Evolutionary conservation across 257 asterid genomes (phyloP).

Genomic region (Nicotiana tomentosiformis): DNA sequence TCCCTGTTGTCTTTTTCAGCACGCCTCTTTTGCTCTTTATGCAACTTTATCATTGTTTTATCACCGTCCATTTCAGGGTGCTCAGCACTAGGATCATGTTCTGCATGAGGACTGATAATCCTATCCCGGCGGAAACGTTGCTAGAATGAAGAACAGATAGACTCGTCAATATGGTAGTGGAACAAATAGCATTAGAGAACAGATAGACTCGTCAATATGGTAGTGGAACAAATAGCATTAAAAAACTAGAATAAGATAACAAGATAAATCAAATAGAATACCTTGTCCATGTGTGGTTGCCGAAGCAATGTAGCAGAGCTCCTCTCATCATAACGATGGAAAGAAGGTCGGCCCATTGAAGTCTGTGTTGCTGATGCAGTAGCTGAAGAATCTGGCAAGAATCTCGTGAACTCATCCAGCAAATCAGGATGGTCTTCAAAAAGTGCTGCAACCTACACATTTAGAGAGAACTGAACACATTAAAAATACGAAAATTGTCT

Average conservation of each 20-base stretch:
- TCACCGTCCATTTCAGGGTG: constrained; percentile 56
- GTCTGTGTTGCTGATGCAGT: constrained; percentile 43
- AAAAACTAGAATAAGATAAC: background rate
- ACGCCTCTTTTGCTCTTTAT: constrained; percentile 61
- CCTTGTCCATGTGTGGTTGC: constrained; percentile 55
- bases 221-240: background rate
- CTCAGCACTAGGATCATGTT: constrained; percentile 57
- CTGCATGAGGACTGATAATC: constrained; percentile 43
- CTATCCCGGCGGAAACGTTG: constrained; percentile 53
- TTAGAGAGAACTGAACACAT: background rate
- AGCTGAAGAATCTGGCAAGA: constrained; percentile 62
- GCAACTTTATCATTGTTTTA: constrained; percentile 48
- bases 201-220: constrained; percentile 5
- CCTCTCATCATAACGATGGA: constrained; percentile 50
- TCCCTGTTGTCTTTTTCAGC: constrained; percentile 57
- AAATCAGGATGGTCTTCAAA: constrained; percentile 64
- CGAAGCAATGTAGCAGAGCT: constrained; percentile 47
- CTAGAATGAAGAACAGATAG: constrained; percentile 22
- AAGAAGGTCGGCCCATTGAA: constrained; percentile 42
- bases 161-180: constrained; percentile 3
- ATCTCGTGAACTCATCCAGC: constrained; percentile 67
- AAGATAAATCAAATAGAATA: constrained; percentile 10
- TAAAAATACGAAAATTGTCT: background rate
- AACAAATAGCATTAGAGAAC: background rate
- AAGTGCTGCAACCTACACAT: constrained; percentile 50